Evolutionary conservation across 495 filamentous ascomycete species (phyloP).

Genomic region (Rhypophila decipiens): DNA sequence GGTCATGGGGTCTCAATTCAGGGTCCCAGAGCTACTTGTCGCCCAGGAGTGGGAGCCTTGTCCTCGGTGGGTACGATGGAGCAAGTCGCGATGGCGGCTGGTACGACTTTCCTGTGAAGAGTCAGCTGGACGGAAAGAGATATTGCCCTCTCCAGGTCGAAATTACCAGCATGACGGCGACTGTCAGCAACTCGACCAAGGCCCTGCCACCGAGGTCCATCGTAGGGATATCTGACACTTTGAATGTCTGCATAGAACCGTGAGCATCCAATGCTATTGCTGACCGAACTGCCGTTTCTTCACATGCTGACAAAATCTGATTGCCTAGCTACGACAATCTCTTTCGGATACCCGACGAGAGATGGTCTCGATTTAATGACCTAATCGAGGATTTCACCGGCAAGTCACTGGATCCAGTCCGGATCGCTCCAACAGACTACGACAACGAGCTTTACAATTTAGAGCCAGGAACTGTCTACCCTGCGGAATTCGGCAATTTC

Average conservation of each 20-base stretch:
- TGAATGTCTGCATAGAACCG: slow-evolving; percentile 13
- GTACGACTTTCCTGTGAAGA: slow-evolving; percentile 1
- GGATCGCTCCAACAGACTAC: slow-evolving; percentile 5
- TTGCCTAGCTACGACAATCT: slow-evolving; percentile 18
- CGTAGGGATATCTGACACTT: slow-evolving; percentile 5
- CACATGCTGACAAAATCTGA: not conserved
- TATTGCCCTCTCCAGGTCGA: slow-evolving; percentile 12
- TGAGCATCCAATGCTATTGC: not conserved
- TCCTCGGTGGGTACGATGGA: slow-evolving; percentile 12
- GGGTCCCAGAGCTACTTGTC: slow-evolving; percentile 11
- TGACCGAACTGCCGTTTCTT: not conserved
- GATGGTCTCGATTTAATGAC: not conserved
- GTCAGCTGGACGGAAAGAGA: not conserved
- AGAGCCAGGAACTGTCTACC: slow-evolving; percentile 16
- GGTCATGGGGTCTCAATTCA: slow-evolving; percentile 12
- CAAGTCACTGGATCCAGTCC: not conserved
- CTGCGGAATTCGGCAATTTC: slow-evolving; percentile 2
- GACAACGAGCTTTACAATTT: slow-evolving; percentile 8
- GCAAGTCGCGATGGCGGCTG: slow-evolving; percentile 7
- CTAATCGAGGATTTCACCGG: not conserved
- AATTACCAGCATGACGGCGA: slow-evolving; percentile 5
- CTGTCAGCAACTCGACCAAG: not conserved
- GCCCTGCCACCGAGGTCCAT: not conserved
- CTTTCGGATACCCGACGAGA: slow-evolving; percentile 8
- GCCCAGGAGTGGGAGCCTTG: slow-evolving; percentile 10